Evolutionary conservation across 2,329 filamentous ascomycete species (phyloP).

Genomic region (Stagonosporopsis cucurbitacearum): DNA sequence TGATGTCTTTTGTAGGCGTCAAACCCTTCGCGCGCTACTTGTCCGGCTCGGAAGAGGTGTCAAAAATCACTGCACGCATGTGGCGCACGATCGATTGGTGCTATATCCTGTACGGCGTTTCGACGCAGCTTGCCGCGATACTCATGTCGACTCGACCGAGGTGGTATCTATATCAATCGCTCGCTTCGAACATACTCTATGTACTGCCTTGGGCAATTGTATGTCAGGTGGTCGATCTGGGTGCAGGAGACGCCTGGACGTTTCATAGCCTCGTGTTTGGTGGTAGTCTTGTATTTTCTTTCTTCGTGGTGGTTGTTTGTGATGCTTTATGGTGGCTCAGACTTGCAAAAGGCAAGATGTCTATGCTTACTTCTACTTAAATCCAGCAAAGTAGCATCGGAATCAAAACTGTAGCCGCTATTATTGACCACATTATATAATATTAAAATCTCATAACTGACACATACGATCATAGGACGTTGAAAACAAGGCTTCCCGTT

Average conservation of each 20-base stretch:
- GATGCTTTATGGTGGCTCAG: conserved; percentile 55
- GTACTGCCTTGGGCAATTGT: conserved; percentile 75
- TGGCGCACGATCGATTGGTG: conserved; percentile 65
- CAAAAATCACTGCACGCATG: conserved; percentile 69
- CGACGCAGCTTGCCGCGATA: conserved; percentile 69
- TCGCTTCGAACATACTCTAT: conserved; percentile 71
- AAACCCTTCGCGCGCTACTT: conserved; percentile 68
- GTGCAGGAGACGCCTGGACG: conserved; percentile 66
- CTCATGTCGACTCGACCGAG: conserved; percentile 67
- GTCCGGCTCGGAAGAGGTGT: conserved; percentile 63
- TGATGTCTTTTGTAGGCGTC: conserved; percentile 66
- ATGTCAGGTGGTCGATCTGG: conserved; percentile 50
- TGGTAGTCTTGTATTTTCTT: conserved; percentile 71
- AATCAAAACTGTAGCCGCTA: too few relatives aligned
- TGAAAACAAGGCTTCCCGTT: too few relatives aligned
- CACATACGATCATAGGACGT: too few relatives aligned
- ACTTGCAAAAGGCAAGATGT: too few relatives aligned
- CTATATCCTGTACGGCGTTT: conserved; percentile 72
- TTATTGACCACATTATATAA: too few relatives aligned
- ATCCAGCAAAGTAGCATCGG: too few relatives aligned
- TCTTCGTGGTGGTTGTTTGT: conserved; percentile 61
- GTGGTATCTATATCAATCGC: conserved; percentile 73
- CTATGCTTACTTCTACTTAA: too few relatives aligned
- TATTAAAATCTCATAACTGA: too few relatives aligned
- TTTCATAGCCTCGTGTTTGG: conserved; percentile 73